phyloP scores from a whole-genome alignment of 2,329 filamentous ascomycete genomes.

The Aspergillus sergii region DNA sequence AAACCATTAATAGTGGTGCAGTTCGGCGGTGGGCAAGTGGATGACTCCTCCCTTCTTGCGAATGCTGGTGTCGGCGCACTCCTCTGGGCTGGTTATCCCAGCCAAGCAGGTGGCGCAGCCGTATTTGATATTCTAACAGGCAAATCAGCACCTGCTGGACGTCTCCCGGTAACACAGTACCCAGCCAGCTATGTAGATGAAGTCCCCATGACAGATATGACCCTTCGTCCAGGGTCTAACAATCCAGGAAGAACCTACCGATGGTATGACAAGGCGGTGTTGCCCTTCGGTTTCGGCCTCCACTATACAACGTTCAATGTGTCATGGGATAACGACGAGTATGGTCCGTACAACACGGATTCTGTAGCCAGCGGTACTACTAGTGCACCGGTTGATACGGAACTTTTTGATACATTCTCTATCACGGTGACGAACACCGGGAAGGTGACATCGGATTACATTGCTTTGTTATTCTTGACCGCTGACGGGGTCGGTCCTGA shows the following conservation, averaged over 20 bases:
- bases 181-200: slow-evolving; percentile 43
- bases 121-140: slow-evolving; percentile 41
- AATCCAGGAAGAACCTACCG: slow-evolving; percentile 43
- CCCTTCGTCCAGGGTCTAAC: slow-evolving; percentile 29
- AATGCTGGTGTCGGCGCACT: slow-evolving; percentile 38
- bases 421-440: slow-evolving; percentile 36
- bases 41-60: slow-evolving; percentile 34
- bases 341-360: slow-evolving; percentile 6
- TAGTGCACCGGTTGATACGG: neutral
- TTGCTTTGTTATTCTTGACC: slow-evolving; percentile 36
- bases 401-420: slow-evolving; percentile 28
- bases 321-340: neutral
- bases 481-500: slow-evolving; percentile 30
- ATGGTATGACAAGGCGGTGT: slow-evolving; percentile 40
- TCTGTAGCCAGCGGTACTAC: neutral
- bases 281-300: slow-evolving; percentile 43
- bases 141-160: slow-evolving; percentile 37
- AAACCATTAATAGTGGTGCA: slow-evolving; percentile 39
- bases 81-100: slow-evolving; percentile 44
- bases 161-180: slow-evolving; percentile 40
- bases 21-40: slow-evolving; percentile 41
- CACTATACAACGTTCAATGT: slow-evolving; percentile 43
- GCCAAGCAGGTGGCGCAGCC: slow-evolving; percentile 41
- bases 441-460: slow-evolving; percentile 35
- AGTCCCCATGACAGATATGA: slow-evolving; percentile 40